phyloP scores from a whole-genome alignment of 768 basidiomycete species.

The Psilocybe sp. region DNA sequence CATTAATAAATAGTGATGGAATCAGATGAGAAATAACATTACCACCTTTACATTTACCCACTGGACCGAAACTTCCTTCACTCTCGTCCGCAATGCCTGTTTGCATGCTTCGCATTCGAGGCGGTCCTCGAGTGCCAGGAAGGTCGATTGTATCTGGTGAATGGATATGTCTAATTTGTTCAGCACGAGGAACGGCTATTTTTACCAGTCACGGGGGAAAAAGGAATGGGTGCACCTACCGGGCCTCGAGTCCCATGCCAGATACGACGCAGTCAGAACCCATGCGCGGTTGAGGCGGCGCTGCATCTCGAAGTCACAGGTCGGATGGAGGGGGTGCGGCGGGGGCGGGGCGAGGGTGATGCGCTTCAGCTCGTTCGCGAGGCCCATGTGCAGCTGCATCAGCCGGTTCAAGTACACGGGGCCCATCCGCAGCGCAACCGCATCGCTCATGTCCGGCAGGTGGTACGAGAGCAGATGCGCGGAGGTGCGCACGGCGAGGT shows the following conservation, averaged over 20 bases:
- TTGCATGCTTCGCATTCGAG: conserved; percentile 27
- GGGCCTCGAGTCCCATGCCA: conserved; percentile 35
- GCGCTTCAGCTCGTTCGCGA: conserved; percentile 20
- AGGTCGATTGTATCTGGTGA: conserved; percentile 22
- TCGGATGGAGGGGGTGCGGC: conserved; percentile 23
- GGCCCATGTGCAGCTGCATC: conserved; percentile 21
- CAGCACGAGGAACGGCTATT: neutral
- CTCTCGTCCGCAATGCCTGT: conserved; percentile 17
- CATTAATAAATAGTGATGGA: too few relatives aligned
- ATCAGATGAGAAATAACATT: neutral
- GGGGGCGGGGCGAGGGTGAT: conserved; percentile 27
- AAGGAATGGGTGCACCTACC: conserved; percentile 20
- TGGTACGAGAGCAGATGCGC: conserved; percentile 23
- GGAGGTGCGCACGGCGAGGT: conserved; percentile 18
- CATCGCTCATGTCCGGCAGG: conserved; percentile 22
- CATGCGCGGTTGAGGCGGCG: conserved; percentile 34
- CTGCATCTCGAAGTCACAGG: conserved; percentile 31
- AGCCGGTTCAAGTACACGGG: conserved; percentile 25
- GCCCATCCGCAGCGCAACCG: conserved; percentile 22
- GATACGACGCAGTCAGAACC: conserved; percentile 31
- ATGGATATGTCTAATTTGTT: conserved; percentile 23
- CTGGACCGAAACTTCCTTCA: conserved; percentile 23
- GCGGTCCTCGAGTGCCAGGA: conserved; percentile 24
- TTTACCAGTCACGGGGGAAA: neutral
- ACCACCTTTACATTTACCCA: conserved; percentile 32